Percentiles rank a stretch among this genome's conserved stretches.
phyloP scores from a whole-genome alignment of 2,329 filamentous ascomycete genomes.

The Aspergillus ustus region DNA sequence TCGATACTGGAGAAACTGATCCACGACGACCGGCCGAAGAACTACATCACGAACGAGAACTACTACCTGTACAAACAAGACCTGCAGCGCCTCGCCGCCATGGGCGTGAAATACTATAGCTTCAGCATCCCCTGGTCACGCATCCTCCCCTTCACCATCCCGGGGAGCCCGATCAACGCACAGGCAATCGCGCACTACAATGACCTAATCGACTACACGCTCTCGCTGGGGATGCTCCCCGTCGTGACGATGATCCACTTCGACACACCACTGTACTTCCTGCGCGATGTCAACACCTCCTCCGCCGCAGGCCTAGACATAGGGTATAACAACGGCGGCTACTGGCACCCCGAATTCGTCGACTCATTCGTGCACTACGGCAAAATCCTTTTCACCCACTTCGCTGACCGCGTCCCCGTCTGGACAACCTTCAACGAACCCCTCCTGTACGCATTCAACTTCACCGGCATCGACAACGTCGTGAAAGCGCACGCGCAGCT shows the following conservation, averaged over 20 bases:
- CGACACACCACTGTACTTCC: slow-evolving; percentile 34
- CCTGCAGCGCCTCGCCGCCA: slow-evolving; percentile 42
- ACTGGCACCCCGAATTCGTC: slow-evolving; percentile 50
- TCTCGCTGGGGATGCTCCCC: slow-evolving; percentile 50
- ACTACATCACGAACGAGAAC: slow-evolving; percentile 56
- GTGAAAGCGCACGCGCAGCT: slow-evolving; percentile 47
- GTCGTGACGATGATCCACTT: slow-evolving; percentile 48
- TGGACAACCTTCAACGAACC: slow-evolving; percentile 52
- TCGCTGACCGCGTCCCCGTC: slow-evolving; percentile 44
- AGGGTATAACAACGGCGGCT: slow-evolving; percentile 34
- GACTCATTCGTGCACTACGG: slow-evolving; percentile 44
- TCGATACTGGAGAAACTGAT: slow-evolving; percentile 46
- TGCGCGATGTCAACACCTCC: slow-evolving; percentile 24
- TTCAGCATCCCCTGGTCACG: slow-evolving; percentile 56
- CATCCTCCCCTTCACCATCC: slow-evolving; percentile 53
- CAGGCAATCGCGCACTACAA: slow-evolving; percentile 54
- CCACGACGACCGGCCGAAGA: slow-evolving; percentile 39
- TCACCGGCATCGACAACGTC: slow-evolving; percentile 56
- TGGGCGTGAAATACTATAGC: slow-evolving; percentile 46
- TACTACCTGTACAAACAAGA: slow-evolving; percentile 58
- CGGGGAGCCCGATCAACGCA: slow-evolving; percentile 52
- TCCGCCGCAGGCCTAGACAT: slow-evolving; percentile 29
- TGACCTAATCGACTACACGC: slow-evolving; percentile 51
- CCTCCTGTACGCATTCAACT: slow-evolving; percentile 43
- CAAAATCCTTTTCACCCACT: slow-evolving; percentile 43